Base-by-base conservation (phyloP, 2,329 filamentous ascomycete genomes). In the Xylaria sp. region DNA sequence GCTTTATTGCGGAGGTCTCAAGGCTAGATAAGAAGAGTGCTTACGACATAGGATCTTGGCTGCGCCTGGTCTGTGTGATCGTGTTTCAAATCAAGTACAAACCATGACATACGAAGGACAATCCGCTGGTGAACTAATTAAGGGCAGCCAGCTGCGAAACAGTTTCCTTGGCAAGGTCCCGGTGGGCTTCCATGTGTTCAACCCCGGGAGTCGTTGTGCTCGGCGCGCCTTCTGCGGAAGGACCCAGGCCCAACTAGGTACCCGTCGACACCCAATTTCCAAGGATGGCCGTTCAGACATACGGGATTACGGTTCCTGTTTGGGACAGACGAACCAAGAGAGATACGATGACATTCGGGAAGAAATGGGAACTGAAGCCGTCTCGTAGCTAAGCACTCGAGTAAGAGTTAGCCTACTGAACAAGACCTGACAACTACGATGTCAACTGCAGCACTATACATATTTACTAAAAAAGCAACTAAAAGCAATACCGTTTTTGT, bases 11-110 rank as follows among this genome's bases (percentile, higher is more conserved):
- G 56, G 55, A 56, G 47, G 44, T 46, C 10, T 16, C 37, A 42
- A 42, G 37, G 37, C 51, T 37, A 53, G n/a, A 51, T 34, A 54
- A 48, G 50, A 55, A 55, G 47, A 47, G 37, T 44, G 50, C 55
- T 54, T 54, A 34, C 39, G 51, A 34, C 53, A 53, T 50, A 51
- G 57, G 30, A 58, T 55, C 59, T 63, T 59, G 59, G 62, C 61
- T 19, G 4, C 30, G 52, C 59, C 57, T 63, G 59, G 55, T 18
- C 8, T 19, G 16, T 48, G n/a, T 48, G 46, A 10, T 23, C 16
- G 18, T 19, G 47, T 49, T 49, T 49, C 18, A 49, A 10, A 30
- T 10, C 18, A n/a, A 16, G 42, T 46, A 46, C 10, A 19, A 54
- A 54, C 61, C 59, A 63, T 55, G 57, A 50, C 37, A 11, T 49